These are phyloP conservation scores for Populus davidiana DNA, from an alignment of 345 rosid genomes.

Conservation along the genomic window DNA sequence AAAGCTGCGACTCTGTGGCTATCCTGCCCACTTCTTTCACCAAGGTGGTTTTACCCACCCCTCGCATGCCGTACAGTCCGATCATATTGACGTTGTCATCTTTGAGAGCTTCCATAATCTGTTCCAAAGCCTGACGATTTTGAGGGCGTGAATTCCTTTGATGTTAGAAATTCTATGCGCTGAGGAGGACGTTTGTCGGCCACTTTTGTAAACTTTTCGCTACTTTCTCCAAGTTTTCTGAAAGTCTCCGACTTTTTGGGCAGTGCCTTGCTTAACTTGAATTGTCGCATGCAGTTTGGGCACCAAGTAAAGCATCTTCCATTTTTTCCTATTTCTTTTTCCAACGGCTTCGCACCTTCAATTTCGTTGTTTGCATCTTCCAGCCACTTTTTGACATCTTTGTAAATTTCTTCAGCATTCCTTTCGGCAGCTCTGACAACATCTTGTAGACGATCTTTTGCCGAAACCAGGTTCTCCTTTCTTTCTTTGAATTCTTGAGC, in stretches of 20 bases:
- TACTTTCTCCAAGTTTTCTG: not conserved
- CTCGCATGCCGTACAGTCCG: conserved; percentile 8
- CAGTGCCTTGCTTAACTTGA: not conserved
- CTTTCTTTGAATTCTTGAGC: no score
- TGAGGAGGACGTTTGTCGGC: not conserved
- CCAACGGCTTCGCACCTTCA: not conserved
- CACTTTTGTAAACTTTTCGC: not conserved
- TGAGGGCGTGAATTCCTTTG: no score
- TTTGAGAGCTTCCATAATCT: not conserved
- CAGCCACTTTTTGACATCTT: not conserved
- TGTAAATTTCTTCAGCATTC: not conserved
- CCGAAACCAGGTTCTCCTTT: not conserved
- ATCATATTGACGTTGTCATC: conserved; percentile 2
- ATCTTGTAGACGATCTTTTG: not conserved
- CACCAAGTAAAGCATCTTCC: not conserved
- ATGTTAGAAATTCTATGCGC: not conserved
- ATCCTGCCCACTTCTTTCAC: conserved; percentile 7
- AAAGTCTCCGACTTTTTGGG: not conserved
- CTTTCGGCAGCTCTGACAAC: not conserved
- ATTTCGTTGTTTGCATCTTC: not conserved
- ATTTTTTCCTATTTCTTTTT: not conserved
- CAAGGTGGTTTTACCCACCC: conserved; percentile 3
- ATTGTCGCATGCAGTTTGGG: not conserved
- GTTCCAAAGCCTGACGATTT: not conserved
- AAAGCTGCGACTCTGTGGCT: not conserved